These are phyloP conservation scores for Bretschneidera sinensis DNA, from an alignment of 345 rosid genomes.

Conservation along the genomic window DNA sequence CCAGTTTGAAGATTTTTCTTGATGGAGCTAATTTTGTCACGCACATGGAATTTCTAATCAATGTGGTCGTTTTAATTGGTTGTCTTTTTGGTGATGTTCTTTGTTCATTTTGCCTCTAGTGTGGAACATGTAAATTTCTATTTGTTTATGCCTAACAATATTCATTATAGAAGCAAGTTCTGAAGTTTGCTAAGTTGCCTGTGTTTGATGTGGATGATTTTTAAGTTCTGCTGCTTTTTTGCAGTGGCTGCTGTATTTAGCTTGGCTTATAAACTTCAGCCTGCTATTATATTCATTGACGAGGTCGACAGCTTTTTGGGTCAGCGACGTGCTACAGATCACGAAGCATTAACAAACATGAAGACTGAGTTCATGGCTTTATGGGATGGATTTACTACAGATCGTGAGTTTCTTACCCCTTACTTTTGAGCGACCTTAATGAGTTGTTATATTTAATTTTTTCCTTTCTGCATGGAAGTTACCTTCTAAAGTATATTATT, in stretches of 20 bases:
- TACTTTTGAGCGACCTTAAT: background rate
- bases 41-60: background rate
- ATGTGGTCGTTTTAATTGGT: too few species aligned
- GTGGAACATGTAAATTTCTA: background rate
- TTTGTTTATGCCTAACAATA: background rate
- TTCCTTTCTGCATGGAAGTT: too few species aligned
- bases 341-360: conserved; percentile 89
- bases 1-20: too few species aligned
- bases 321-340: conserved; percentile 85
- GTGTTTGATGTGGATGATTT: background rate
- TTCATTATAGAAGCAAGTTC: background rate
- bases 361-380: conserved; percentile 99
- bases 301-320: conserved; percentile 97
- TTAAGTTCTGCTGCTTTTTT: conserved; percentile 10
- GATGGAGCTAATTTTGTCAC: too few species aligned
- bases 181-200: background rate
- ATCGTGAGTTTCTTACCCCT: conserved; percentile 61
- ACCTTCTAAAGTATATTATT: too few species aligned
- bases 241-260: conserved; percentile 96
- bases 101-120: background rate
- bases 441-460: background rate
- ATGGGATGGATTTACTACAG: conserved; percentile 98
- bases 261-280: conserved; percentile 92
- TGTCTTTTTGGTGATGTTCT: background rate
- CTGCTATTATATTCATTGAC: conserved; percentile 93